Base-by-base conservation (phyloP, 768 basidiomycete genomes). In the Amanita thiersii region DNA sequence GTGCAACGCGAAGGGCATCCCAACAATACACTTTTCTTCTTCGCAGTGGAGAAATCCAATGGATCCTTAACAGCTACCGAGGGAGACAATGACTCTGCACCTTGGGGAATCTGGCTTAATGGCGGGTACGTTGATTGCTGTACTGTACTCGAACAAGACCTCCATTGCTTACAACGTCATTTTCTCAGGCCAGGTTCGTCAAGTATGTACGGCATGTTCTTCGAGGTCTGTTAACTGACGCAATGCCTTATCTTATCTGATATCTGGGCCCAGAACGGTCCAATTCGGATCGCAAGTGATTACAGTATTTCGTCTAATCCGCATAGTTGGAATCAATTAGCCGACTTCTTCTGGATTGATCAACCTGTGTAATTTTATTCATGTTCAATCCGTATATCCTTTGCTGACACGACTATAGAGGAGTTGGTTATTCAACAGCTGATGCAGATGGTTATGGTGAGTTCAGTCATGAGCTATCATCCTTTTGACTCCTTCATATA, bases 51-150 rank as follows among this genome's bases (percentile, higher is more conserved):
- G 50, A 73, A 72, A 23, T 56, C 59, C 1, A 50, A 62, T 12
- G 78, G 75, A 4, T 81, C 81, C 2, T 59, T 85, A 37, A 81
- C 75, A 7, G 58, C 53, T 7, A 53, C 42, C 19, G 53, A 57
- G 1, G 47, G 49, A 33, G 48, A 55, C n/a, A 54, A 51, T 12
- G 63, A 54, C 34, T 56, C 53, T 10, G 63, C 77, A 14, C 82
- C 83, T 1, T 84, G 83, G 83, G 72, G 72, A 2, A 77, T 86
- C 30, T 86, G 81, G 81, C 55, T 85, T 18, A 82, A 83, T 46
- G 83, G 81, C 60, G 81, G 80, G 77, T 79, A 49, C 36, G 73
- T 56, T 30, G 17, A 33, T 33, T 10, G 4, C 7, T 21, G 14
- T 21, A 20, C 11, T 14, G 9, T 9, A 30, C 29, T 30, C 29